Conservation (phyloP, 2,329 filamentous ascomycete genomes). For the Xylariaceae sp. region DNA sequence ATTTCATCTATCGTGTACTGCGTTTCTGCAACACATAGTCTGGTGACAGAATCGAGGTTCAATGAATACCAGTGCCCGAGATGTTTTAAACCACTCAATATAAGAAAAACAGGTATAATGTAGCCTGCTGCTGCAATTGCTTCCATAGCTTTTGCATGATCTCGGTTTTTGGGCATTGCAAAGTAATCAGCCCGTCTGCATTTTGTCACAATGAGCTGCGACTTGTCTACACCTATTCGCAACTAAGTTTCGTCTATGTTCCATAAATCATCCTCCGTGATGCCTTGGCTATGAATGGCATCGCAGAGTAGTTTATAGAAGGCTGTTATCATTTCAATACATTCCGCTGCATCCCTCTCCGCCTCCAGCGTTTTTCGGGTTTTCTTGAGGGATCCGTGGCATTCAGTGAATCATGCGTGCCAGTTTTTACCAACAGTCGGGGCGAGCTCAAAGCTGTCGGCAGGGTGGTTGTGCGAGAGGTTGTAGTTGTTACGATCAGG, state of each 20-base stretch:
- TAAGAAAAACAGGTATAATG: too few species aligned
- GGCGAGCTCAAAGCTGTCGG: background rate
- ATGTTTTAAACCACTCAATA: too few species aligned
- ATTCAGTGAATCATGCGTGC: background rate
- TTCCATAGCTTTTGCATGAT: too few species aligned
- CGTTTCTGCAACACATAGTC: too few species aligned
- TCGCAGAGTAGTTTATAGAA: background rate
- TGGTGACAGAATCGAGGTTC: too few species aligned
- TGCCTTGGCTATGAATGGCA: background rate
- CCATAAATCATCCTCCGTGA: background rate
- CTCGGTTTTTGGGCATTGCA: too few species aligned
- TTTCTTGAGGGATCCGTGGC: background rate
- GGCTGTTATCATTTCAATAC: background rate
- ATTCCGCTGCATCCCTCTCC: background rate
- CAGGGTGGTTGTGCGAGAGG: background rate
- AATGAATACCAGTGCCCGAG: too few species aligned
- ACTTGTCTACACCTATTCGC: background rate
- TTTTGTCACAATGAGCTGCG: too few species aligned
- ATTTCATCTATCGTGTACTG: too few species aligned
- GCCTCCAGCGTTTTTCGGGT: background rate
- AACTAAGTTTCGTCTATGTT: background rate
- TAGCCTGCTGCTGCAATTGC: too few species aligned
- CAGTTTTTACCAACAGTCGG: background rate
- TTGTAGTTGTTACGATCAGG: background rate
- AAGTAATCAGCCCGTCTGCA: too few species aligned